Evolutionary conservation across 2,329 filamentous ascomycete species (phyloP), one percentile per base, ranked within the genome.

Genomic region (Sclerotiophoma versabilis): DNA sequence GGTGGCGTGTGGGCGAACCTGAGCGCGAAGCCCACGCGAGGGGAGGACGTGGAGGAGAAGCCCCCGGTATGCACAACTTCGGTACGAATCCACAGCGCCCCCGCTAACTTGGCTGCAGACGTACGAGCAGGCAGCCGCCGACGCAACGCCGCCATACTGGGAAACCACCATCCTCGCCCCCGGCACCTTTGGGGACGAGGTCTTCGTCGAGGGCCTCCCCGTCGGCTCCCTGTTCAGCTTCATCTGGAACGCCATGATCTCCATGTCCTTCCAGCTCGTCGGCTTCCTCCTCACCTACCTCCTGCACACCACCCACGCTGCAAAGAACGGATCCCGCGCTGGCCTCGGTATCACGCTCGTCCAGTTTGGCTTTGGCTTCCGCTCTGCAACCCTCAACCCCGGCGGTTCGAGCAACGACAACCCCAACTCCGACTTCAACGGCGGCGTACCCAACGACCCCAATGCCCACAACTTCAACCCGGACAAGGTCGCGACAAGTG

Each of bases 271-370:
- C 82, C 91, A 96, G 76, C 85, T 98, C 60, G 91, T 97, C 76
- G 95, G 95, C 48, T 99, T 99, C 83, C 86, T 99, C 25, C 89
- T 99, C 68, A 98, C 95, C 23, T 99, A 99, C 75, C 90, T 99
- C 52, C 84, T 99, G 3, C 95, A 99, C 82, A 98, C 95, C 25
- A 96, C 93, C 7, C 95, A 99, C 76, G 95, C 95, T 4, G 95
- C 95, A 67, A 99, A 99, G 80, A 96, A 99, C 73, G 95, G 95
- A 43, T 96, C 93, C 38, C 90, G 92, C 69, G 93, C 93, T 45
- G 95, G 95, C 48, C 87, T 99, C 44, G 95, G 95, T 57, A 91
- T 99, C 65, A 97, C 93, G 0, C 84, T 99, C 10, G 92, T 99
- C 41, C 93, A 98, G 75, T 98, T 96, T 70, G 95, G 95, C 26